Evolutionary conservation across 225 moss, liverwort and hornwort species (phyloP).

Genomic region (Asterella californica): DNA sequence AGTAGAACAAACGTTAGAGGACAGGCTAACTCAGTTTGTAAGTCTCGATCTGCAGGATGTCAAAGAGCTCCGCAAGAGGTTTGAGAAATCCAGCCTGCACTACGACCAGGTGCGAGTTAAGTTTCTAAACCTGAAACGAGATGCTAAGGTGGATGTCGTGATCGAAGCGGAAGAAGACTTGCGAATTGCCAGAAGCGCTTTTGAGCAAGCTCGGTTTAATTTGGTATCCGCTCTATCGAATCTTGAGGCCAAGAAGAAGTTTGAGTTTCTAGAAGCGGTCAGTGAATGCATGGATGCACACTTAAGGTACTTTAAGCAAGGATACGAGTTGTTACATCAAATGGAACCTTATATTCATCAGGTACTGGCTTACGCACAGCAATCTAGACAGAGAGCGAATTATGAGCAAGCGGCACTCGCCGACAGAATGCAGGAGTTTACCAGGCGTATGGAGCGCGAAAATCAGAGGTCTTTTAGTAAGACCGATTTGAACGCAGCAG

Average conservation of each 20-base stretch:
- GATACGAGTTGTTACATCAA: conserved; percentile 90
- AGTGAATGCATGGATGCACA: conserved; percentile 97
- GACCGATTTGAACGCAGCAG: conserved; percentile 47
- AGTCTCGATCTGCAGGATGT: conserved; percentile 88
- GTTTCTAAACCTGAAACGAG: conserved; percentile 78
- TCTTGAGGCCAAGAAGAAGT: conserved; percentile 94
- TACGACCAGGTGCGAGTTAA: conserved; percentile 94
- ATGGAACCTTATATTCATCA: conserved; percentile 99
- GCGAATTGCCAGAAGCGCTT: conserved; percentile 77
- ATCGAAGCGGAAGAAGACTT: conserved; percentile 92
- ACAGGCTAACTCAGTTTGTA: conserved; percentile 90
- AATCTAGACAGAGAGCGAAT: conserved; percentile 91
- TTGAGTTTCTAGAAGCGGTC: conserved; percentile 96
- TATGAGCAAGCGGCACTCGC: conserved; percentile 95
- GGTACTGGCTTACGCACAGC: conserved; percentile 93
- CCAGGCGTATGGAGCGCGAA: conserved; percentile 87
- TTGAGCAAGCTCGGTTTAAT: conserved; percentile 92
- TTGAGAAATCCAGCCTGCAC: conserved; percentile 84
- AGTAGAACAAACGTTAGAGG: conserved; percentile 95
- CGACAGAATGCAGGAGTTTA: conserved; percentile 97
- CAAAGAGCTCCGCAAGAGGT: conserved; percentile 89
- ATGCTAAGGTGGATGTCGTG: conserved; percentile 86
- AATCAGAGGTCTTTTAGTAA: conserved; percentile 76
- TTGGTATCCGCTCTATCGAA: conserved; percentile 91
- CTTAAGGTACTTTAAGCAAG: conserved; percentile 94